Evolutionary conservation across 768 basidiomycete species (phyloP), one percentile per base, ranked within the genome.

Genomic region (Pleurotus tuber-regium): DNA sequence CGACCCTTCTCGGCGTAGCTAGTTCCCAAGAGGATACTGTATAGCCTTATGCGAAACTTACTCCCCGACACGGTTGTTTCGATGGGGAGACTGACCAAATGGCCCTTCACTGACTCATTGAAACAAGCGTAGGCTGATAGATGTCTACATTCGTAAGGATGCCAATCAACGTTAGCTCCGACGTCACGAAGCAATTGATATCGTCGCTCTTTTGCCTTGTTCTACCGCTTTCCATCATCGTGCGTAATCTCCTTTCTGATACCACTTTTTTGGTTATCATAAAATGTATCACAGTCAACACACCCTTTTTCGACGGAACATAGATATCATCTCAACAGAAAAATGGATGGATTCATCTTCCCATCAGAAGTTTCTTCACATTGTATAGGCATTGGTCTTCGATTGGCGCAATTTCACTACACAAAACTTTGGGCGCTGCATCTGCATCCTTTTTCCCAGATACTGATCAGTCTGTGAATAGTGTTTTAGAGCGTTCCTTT

Each of bases 261-360:
- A 11, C 24, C 43, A 44, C n/a, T n/a, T n/a, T n/a, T n/a, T n/a
- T n/a, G n/a, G n/a, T n/a, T n/a, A n/a, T n/a, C n/a, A n/a, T n/a
- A 14, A 26, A 14, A n/a, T 11, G 8, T 38, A 16, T 38, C 36
- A 38, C 36, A 38, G 36, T 18, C 36, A 38, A 18, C 36, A 18
- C 36, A 38, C 43, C 43, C 28, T 44, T 44, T 44, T 14, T 44
- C 14, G 19, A n/a, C 43, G 43, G 43, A 44, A 30, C 43, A 29
- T 18, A 38, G 36, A 38, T 38, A 16, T 18, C 19, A 16, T 38
- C 36, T 38, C 36, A 38, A 6, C 36, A 38, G 36, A 38, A 38
- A 38, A 38, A n/a, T n/a, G n/a, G n/a, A n/a, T n/a, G n/a, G n/a
- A n/a, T n/a, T n/a, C n/a, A n/a, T n/a, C n/a, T n/a, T n/a, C n/a